These are phyloP conservation scores for Kurtzmaniella cleridarum DNA, from an alignment of 805 yeast genomes.

Conservation along the genomic window DNA sequence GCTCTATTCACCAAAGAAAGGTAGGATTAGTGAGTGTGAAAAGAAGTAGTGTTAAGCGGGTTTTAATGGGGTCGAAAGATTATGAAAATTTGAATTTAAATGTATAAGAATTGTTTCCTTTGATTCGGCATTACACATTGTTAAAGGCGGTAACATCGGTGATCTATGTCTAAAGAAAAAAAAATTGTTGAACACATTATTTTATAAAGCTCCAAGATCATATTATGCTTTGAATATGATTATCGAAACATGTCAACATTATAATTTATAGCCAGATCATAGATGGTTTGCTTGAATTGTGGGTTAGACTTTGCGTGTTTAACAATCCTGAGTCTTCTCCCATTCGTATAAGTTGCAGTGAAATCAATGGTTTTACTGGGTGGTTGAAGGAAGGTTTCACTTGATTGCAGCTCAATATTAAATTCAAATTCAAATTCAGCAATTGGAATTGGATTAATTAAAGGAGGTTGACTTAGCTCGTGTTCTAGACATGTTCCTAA, in stretches of 20 bases:
- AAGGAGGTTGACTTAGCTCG: slow-evolving; percentile 14
- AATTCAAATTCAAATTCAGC: not conserved
- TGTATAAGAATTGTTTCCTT: too few relatives aligned
- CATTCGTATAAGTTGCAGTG: not conserved
- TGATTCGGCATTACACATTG: too few relatives aligned
- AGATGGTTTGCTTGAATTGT: not conserved
- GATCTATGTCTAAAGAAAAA: too few relatives aligned
- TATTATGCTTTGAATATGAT: too few relatives aligned
- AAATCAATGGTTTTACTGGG: slow-evolving; percentile 2
- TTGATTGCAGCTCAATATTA: not conserved
- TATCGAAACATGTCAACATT: too few relatives aligned
- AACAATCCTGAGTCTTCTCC: not conserved
- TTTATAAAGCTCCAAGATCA: too few relatives aligned
- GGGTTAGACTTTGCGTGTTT: not conserved
- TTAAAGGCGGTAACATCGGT: too few relatives aligned
- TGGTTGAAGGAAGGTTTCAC: not conserved
- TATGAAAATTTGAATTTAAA: slow-evolving; percentile 4
- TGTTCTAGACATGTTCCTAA: slow-evolving; percentile 45
- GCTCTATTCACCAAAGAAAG: slow-evolving; percentile 26
- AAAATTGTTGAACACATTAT: too few relatives aligned
- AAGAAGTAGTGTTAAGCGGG: slow-evolving; percentile 26
- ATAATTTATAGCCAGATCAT: not conserved
- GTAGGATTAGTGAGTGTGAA: slow-evolving; percentile 55
- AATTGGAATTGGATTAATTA: slow-evolving; percentile 1
- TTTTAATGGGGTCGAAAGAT: slow-evolving; percentile 18